Evolutionary conservation across 1,284 basidiomycete species (phyloP), one percentile per base, ranked within the genome.

Genomic region (Malassezia slooffiae): DNA sequence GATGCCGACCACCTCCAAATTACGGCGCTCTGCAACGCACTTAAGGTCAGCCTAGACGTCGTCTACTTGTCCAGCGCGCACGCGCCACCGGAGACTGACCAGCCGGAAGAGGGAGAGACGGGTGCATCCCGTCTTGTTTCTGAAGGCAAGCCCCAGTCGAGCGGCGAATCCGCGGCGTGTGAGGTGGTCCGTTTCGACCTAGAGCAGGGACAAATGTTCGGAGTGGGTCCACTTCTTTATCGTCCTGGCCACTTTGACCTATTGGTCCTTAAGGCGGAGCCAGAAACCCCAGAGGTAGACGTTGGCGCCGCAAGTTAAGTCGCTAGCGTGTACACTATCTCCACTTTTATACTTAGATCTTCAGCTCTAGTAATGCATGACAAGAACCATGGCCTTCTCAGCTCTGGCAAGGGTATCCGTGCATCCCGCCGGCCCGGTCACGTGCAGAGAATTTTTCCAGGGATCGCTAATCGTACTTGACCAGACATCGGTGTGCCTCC

Each of bases 1-100:
- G 62, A 66, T 43, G 62, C 62, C 1, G 62, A 66, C 34, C 62
- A 66, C 26, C 43, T 66, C 1, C 60, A 62, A 43, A 63, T 66
- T 43, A 59, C 60, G 17, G 59, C 62, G 1, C 43, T 66, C 21
- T 51, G 54, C n/a, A 39, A 44, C 1, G 55, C 50, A 0, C 57
- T 63, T 29, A 55, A 56, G 16, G 54, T 58, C 10, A 53, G 47
- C 10, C 40, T 66, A 11, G 58, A 63, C 43, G 58, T 66, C 1
- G 57, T 58, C 12, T 66, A 63, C 40, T 52, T 66, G 9, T 53
- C 52, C 1, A 50, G 56, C 4, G 21, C 43, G 16, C 49, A 57
- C 9, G 54, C 51, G n/a, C 54, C 58, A 7, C 54, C 54, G 10
- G 44, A 44, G n/a, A 52, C 55, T 3, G 31, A 34, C 11, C 28